Base-by-base conservation (phyloP, 495 filamentous ascomycete species). In the Annulohypoxylon stygium region DNA sequence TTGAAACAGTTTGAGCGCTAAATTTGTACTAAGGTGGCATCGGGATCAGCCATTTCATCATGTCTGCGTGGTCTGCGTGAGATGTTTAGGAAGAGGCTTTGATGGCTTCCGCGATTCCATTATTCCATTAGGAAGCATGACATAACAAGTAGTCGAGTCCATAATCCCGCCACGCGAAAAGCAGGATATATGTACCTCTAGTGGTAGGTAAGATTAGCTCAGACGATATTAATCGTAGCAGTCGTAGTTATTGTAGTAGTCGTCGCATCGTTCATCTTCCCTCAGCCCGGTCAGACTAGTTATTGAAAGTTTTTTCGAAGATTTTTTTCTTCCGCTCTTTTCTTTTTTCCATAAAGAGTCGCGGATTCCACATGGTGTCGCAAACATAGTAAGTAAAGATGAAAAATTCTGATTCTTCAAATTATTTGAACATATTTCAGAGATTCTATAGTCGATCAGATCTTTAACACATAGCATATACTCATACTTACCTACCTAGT, bases 1-100 rank as follows among this genome's bases (percentile, higher is more conserved):
- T 20, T 30, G 20, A 54, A 65, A 41, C 54, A 26, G 10, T 55
- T 54, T 39, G 10, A 55, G 48, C 50, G 11, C 23, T 33, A 58
- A 37, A 51, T 30, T 14, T 7, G 37, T 55, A 51, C 48, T 18
- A 55, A 54, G 50, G 62, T 65, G 11, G 23, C 50, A 65, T 55
- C 37, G 16, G 25, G 62, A 55, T 65, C 51, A 51, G 62, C 62
- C 50, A 65, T 57, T 57, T 65, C 51, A 65, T 57, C 62, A 65
- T 60, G 12, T 55, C 25, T 69, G 16, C 34, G 33, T 51, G 23
- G 12, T 55, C 25, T 69, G 16, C 34, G 33, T 51, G 23, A 51
- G 48, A 51, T 51, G 48, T 51, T 51, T 51, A 26, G 20, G 11
- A 26, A 26, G 18, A 51, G 18, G 20, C 20, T 51, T 51, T 25